These are phyloP conservation scores for Xylaria sp. DNA, from an alignment of 2,329 filamentous ascomycete genomes.

Conservation along the genomic window DNA sequence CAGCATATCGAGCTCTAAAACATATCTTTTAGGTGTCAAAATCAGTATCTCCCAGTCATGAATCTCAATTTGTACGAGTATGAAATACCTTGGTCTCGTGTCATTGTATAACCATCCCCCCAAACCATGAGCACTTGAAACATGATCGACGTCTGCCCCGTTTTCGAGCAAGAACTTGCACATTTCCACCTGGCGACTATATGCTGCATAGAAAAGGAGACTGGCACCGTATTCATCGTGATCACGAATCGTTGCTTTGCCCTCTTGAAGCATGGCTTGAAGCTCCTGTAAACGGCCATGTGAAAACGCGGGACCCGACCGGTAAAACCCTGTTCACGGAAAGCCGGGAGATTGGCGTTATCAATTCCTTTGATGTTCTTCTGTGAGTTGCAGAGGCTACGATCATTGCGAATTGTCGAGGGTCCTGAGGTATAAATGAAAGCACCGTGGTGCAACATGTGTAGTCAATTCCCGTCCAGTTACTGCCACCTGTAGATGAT, in stretches of 20 bases:
- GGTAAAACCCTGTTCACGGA: background rate
- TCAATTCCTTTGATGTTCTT: background rate
- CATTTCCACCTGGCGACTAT: background rate
- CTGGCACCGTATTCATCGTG: background rate
- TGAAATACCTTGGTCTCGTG: background rate
- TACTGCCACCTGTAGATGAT: background rate
- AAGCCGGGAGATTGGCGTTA: background rate
- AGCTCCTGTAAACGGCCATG: background rate
- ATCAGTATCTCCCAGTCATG: background rate
- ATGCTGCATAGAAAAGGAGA: background rate
- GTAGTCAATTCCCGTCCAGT: background rate
- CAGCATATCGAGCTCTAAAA: background rate
- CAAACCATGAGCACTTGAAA: background rate
- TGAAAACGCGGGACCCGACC: background rate
- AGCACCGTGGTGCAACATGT: slow-evolving; percentile 5
- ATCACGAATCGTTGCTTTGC: background rate
- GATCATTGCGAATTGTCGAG: slow-evolving; percentile 15
- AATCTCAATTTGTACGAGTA: background rate
- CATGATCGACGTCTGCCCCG: background rate
- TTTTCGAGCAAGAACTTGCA: background rate
- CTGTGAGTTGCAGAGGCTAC: slow-evolving; percentile 17
- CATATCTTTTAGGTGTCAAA: background rate
- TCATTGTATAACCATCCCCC: background rate
- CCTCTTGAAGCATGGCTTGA: background rate
- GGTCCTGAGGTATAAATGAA: slow-evolving; percentile 14